These are phyloP conservation scores for Purpureocillium lavendulum DNA, from an alignment of 2,329 filamentous ascomycete genomes.

Conservation along the genomic window DNA sequence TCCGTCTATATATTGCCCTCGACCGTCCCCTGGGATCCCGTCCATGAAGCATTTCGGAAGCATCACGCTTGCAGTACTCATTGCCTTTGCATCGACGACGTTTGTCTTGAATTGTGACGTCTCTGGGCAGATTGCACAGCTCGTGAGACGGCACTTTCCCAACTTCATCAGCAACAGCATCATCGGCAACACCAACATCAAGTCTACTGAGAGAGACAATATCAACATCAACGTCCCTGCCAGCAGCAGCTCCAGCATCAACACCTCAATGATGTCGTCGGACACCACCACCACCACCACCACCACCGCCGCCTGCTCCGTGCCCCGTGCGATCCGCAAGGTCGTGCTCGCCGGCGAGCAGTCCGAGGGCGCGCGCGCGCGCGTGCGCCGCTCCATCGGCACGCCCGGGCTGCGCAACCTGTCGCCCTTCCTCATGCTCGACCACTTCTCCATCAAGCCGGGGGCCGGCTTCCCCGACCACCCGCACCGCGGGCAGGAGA, in stretches of 20 bases:
- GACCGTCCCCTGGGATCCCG: background rate
- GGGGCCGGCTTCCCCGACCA: slow-evolving; percentile 90
- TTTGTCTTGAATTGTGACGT: background rate
- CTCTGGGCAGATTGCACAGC: too few relatives aligned
- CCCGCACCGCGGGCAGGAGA: slow-evolving; percentile 72
- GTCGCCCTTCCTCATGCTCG: slow-evolving; percentile 91
- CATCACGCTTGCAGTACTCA: slow-evolving; percentile 16
- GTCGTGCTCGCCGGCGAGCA: slow-evolving; percentile 80
- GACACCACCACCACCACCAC: background rate
- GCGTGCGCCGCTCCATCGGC: slow-evolving; percentile 80
- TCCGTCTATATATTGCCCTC: slow-evolving; percentile 4
- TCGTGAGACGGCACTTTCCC: too few relatives aligned
- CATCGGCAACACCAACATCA: background rate
- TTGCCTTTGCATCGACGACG: slow-evolving; percentile 20
- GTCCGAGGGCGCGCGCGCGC: slow-evolving; percentile 78
- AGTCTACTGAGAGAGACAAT: too few relatives aligned
- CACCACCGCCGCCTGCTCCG: slow-evolving; percentile 34
- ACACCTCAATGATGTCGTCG: background rate
- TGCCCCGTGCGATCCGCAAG: slow-evolving; percentile 70
- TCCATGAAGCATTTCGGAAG: slow-evolving; percentile 22
- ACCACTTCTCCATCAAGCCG: slow-evolving; percentile 75
- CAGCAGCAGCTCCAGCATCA: background rate
- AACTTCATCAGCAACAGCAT: background rate
- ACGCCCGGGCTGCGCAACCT: slow-evolving; percentile 77
- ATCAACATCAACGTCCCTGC: too few relatives aligned